Conservation (phyloP, 169 alveolate genomes). For the Pseudocohnilembus persalinus region DNA sequence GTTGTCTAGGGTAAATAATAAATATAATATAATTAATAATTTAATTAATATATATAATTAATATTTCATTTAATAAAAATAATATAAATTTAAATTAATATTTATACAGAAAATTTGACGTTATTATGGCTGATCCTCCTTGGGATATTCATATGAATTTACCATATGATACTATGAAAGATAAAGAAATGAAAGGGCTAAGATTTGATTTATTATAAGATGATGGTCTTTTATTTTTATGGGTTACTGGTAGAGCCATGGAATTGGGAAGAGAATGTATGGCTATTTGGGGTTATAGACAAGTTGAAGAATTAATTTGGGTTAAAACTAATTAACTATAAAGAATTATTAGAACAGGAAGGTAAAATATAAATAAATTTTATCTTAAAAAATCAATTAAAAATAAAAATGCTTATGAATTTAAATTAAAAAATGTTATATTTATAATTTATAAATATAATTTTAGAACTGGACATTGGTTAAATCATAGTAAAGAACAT, state of each 20-base stretch:
- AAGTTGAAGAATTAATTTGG: slow-evolving; percentile 96
- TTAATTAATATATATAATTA: no score
- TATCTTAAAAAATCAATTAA: no score
- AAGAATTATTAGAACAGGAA: slow-evolving; percentile 93
- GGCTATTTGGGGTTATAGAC: slow-evolving; percentile 94
- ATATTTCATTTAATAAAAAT: no score
- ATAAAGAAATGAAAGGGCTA: slow-evolving; percentile 90
- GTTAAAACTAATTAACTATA: slow-evolving; percentile 94
- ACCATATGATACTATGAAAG: slow-evolving; percentile 94
- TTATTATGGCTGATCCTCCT: slow-evolving; percentile 97
- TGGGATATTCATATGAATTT: slow-evolving; percentile 97
- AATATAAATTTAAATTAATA: no score
- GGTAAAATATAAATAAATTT: background rate
- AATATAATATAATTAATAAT: no score
- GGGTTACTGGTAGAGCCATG: slow-evolving; percentile 97
- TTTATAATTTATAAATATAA: no score
- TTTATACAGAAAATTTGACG: slow-evolving; percentile 81
- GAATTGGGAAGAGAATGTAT: slow-evolving; percentile 88
- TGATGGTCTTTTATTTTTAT: slow-evolving; percentile 92
- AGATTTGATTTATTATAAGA: slow-evolving; percentile 86
- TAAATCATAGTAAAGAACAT: slow-evolving; percentile 95
- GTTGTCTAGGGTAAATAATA: slow-evolving; percentile 59
- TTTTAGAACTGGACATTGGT: slow-evolving; percentile 98
- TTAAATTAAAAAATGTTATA: no score
- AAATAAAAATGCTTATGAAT: no score